A percentile compares a stretch with the other conserved stretches of the same genome.
phyloP scores from a whole-genome alignment of 208 protist genomes.

The Chromosphaera perkinsii region DNA sequence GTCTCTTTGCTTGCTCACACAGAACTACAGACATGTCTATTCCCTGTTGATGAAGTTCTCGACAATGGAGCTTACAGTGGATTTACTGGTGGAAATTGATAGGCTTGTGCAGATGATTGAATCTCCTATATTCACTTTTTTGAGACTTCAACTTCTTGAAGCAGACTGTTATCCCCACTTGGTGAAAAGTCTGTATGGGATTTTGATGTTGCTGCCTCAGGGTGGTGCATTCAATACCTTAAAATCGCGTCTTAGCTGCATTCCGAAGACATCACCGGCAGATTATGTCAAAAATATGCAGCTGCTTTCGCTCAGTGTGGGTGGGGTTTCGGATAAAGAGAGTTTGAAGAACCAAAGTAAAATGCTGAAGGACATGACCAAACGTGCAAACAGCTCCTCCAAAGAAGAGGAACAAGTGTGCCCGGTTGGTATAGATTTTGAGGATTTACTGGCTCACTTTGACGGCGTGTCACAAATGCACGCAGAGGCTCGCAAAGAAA shows the following conservation, averaged over 20 bases:
- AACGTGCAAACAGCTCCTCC: too few relatives aligned
- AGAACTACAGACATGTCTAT: constrained; percentile 71
- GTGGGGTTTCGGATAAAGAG: too few relatives aligned
- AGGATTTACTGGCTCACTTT: too few relatives aligned
- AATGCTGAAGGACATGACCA: too few relatives aligned
- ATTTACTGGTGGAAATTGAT: constrained; percentile 72
- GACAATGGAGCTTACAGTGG: background rate
- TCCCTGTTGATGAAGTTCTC: constrained; percentile 59
- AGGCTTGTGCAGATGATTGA: constrained; percentile 90
- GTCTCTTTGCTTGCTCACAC: constrained; percentile 76
- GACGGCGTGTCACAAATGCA: too few relatives aligned
- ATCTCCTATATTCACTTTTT: constrained; percentile 79
- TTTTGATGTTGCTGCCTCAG: constrained; percentile 93
- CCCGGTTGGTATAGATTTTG: too few relatives aligned
- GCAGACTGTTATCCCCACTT: constrained; percentile 68
- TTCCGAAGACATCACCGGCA: too few relatives aligned
- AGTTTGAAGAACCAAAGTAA: too few relatives aligned
- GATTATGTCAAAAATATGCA: too few relatives aligned
- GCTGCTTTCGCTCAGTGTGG: too few relatives aligned
- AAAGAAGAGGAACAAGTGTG: too few relatives aligned
- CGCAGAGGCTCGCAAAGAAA: too few relatives aligned
- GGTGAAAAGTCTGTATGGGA: constrained; percentile 79
- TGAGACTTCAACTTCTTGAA: constrained; percentile 80
- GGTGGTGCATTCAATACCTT: constrained; percentile 40
- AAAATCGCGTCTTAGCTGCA: background rate